phyloP scores from a whole-genome alignment of 345 rosid genomes.

The Turnera subulata region DNA sequence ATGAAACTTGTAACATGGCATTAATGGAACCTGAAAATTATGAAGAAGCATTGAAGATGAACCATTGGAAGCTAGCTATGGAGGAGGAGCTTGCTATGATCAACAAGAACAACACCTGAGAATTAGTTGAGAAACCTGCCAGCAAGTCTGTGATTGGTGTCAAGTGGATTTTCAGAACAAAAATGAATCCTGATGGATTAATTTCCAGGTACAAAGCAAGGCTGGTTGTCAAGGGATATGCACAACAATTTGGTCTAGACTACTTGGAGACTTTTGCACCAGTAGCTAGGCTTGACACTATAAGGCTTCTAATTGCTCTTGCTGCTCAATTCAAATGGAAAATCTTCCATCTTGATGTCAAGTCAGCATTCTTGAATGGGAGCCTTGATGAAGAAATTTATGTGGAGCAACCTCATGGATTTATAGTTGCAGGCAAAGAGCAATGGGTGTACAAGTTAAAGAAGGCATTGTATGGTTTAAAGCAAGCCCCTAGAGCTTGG shows the following conservation, averaged over 20 bases:
- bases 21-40: too few relatives aligned
- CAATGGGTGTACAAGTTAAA: neutral
- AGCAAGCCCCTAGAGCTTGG: neutral
- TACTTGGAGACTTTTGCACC: neutral
- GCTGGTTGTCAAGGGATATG: neutral
- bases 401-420: neutral
- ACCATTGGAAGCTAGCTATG: too few relatives aligned
- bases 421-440: neutral
- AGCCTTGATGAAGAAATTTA: neutral
- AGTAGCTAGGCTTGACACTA: neutral
- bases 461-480: constrained; percentile 1
- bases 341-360: neutral
- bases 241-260: neutral
- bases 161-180: neutral
- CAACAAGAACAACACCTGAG: neutral
- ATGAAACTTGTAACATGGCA: too few relatives aligned
- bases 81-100: neutral
- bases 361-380: neutral
- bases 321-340: neutral
- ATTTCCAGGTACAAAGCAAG: constrained; percentile 1
- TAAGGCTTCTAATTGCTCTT: neutral
- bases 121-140: neutral
- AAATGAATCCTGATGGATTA: neutral
- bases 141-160: neutral
- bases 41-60: too few relatives aligned